These are phyloP conservation scores for Urostyla sp. DNA, from an alignment of 73 alveolate genomes.

Conservation along the genomic window DNA sequence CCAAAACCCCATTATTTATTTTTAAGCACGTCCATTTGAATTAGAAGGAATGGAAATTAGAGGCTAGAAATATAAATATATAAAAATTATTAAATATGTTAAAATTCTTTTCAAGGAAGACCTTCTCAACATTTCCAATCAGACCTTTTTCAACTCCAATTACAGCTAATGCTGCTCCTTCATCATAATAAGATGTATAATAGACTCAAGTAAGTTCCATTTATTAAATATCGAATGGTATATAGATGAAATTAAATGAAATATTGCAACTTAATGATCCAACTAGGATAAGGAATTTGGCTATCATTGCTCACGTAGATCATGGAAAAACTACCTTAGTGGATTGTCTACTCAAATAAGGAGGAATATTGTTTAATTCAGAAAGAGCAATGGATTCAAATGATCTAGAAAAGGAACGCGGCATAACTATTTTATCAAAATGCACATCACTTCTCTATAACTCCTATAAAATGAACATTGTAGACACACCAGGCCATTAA, in stretches of 20 bases:
- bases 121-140: too few species aligned
- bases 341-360: slow-evolving; percentile 80
- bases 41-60: too few species aligned
- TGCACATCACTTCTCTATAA: slow-evolving; percentile 79
- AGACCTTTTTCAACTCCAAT: too few species aligned
- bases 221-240: too few species aligned
- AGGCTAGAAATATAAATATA: too few species aligned
- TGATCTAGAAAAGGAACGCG: slow-evolving; percentile 94
- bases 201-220: too few species aligned
- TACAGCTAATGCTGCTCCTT: too few species aligned
- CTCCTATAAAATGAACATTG: slow-evolving; percentile 79
- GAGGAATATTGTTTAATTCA: slow-evolving; percentile 69
- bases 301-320: slow-evolving; percentile 95
- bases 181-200: too few species aligned
- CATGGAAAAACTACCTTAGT: slow-evolving; percentile 94
- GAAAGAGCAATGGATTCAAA: slow-evolving; percentile 94
- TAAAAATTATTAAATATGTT: too few species aligned
- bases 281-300: slow-evolving; percentile 84
- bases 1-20: too few species aligned
- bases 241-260: slow-evolving; percentile 31
- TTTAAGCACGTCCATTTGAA: too few species aligned
- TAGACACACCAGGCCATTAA: slow-evolving; percentile 81
- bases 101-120: too few species aligned
- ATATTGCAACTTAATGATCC: slow-evolving; percentile 48
- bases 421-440: slow-evolving; percentile 88